A percentile compares a stretch with the other conserved stretches of the same genome.
These are phyloP conservation scores for Vitis hybrid DNA, from an alignment of 177 flowering plant species.

Conservation along the genomic window DNA sequence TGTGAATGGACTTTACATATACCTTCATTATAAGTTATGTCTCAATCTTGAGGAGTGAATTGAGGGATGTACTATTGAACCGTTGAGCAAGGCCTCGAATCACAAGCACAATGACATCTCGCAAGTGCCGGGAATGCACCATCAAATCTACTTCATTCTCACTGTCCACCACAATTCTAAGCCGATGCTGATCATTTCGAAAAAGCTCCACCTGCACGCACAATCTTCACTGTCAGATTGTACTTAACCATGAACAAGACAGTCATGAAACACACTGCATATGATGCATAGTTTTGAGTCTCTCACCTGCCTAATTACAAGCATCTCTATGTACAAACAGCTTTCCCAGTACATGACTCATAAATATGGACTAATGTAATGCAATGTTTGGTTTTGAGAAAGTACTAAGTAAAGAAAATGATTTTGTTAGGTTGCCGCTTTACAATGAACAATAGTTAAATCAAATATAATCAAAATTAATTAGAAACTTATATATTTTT, in stretches of 20 bases:
- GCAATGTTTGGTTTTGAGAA: too few species aligned
- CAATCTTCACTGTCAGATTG: not conserved
- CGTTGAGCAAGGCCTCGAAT: constrained; percentile 91
- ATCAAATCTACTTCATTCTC: constrained; percentile 90
- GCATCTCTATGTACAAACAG: too few species aligned
- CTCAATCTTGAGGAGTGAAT: constrained; percentile 88
- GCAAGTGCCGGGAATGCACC: constrained; percentile 87
- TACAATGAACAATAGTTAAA: too few species aligned
- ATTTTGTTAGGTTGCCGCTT: too few species aligned
- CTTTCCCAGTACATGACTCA: too few species aligned
- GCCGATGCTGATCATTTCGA: constrained; percentile 86
- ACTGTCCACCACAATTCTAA: constrained; percentile 87
- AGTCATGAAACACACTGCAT: too few species aligned
- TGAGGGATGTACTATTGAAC: constrained; percentile 95
- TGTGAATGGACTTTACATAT: constrained; percentile 1
- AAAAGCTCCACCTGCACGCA: constrained; percentile 80
- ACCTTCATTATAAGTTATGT: constrained; percentile 25
- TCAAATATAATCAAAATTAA: too few species aligned
- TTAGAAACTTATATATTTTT: too few species aligned
- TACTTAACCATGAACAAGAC: not conserved
- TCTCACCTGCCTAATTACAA: too few species aligned
- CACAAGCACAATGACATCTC: constrained; percentile 86
- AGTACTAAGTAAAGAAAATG: too few species aligned
- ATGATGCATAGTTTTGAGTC: too few species aligned
- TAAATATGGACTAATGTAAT: too few species aligned